Base-by-base conservation (phyloP, 2,329 filamentous ascomycete species). In the Colletotrichum lupini region DNA sequence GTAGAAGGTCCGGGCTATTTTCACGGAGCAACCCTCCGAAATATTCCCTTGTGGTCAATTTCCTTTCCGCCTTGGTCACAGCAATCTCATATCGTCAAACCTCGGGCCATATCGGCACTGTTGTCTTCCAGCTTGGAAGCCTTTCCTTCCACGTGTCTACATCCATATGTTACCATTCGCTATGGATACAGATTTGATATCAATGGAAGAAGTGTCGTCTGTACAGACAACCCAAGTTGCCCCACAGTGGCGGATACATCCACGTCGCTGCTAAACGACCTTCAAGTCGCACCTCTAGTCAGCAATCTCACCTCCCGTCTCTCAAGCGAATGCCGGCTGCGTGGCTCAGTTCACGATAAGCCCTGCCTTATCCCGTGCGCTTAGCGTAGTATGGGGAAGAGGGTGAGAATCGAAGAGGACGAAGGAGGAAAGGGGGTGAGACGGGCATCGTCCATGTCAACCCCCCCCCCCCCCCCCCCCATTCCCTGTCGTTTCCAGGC, bases 381-480 rank as follows among this genome's bases (percentile, higher is more conserved):
- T 55, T 73, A 72, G 69, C 59, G 65, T 32, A 69, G 52, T 64
- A 72, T 55, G 53, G 69, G 59, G 66, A 26, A 46, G 42, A 46
- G 42, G 42, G 5, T 46, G 42, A 46, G 35, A 16, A 37, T 37
- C 14, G 42, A 46, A 30, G 30, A 30, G 42, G 42, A 46, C 42
- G 16, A 46, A 46, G 42, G 42, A 46, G 16, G 37, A 64, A 61
- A 61, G 56, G 56, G 62, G 57, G 62, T 72, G 72, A 74, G 72
- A 74, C 68, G 61, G 57, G 46, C 58, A n/a, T 46, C 68, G n/a
- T 67, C 68, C 67, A 59, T 67, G 72, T 67, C 57, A 52, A 56
- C 68, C 62, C 49, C 53, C 32, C 42, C 53, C 32, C 42, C n/a
- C n/a, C 68, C 62, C 49, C 68, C 62, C 49, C 53, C 32, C 42